These are phyloP conservation scores for Venturia aucupariae DNA, from an alignment of 2,329 filamentous ascomycete species.

Conservation along the genomic window DNA sequence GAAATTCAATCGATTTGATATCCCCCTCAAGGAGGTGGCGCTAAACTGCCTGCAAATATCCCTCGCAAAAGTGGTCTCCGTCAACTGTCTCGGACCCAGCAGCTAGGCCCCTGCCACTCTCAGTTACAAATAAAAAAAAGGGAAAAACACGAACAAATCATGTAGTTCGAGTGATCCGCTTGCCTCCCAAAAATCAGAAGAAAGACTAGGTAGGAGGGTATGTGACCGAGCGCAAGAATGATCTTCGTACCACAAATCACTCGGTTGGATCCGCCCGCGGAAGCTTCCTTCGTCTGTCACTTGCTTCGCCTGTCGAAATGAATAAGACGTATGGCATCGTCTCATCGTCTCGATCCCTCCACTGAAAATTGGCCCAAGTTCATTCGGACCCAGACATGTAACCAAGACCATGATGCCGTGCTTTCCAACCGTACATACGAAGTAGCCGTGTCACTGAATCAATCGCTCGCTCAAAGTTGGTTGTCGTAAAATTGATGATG, in stretches of 20 bases:
- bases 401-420: conserved; percentile 2
- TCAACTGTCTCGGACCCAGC: background rate
- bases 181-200: background rate
- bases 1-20: background rate
- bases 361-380: background rate
- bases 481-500: background rate
- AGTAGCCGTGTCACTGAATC: background rate
- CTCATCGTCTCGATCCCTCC: background rate
- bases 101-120: background rate
- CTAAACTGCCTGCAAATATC: background rate
- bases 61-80: background rate
- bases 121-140: background rate
- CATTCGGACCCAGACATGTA: background rate
- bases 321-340: background rate
- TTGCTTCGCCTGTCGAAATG: background rate
- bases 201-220: background rate
- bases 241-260: background rate
- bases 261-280: background rate
- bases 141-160: background rate
- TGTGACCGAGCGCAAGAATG: background rate
- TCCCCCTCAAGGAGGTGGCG: background rate
- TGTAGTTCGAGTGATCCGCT: background rate
- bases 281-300: background rate
- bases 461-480: background rate
- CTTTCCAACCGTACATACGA: conserved; percentile 1